Conservation (phyloP, 805 yeast species). For the Wickerhamomyces bisporus region DNA sequence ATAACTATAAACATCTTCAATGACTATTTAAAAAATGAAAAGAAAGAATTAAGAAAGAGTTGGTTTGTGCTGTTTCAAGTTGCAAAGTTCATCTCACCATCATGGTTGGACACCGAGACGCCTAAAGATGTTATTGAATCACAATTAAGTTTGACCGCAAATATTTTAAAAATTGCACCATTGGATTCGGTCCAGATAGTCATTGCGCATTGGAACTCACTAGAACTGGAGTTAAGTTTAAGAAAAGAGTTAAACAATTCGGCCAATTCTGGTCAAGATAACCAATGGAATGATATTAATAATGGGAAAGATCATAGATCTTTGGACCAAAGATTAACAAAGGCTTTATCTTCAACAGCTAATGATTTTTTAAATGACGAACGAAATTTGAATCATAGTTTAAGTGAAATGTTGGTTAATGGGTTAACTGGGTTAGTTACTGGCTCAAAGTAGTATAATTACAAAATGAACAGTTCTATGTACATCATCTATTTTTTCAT, state of each 20-base stretch:
- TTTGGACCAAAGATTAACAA: constrained; percentile 18
- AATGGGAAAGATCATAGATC: constrained; percentile 3
- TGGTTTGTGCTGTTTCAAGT: constrained; percentile 79
- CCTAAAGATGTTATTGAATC: constrained; percentile 35
- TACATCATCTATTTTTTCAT: neutral
- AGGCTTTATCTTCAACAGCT: constrained; percentile 19
- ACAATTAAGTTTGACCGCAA: constrained; percentile 52
- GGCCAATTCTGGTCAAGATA: neutral
- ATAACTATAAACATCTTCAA: constrained; percentile 33
- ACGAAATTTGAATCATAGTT: constrained; percentile 29
- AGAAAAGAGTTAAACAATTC: constrained; percentile 11
- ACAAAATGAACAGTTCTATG: too few species aligned
- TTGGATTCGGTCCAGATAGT: constrained; percentile 50
- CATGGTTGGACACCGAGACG: constrained; percentile 34
- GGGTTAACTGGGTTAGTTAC: constrained; percentile 48
- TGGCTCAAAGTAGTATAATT: constrained; percentile 23
- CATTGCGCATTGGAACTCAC: constrained; percentile 56
- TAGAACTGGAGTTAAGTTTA: constrained; percentile 37
- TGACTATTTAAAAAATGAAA: constrained; percentile 15
- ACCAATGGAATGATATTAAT: neutral
- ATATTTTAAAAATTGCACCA: constrained; percentile 47
- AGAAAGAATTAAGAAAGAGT: constrained; percentile 21
- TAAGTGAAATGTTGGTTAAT: constrained; percentile 28
- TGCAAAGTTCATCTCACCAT: constrained; percentile 50
- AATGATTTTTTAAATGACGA: constrained; percentile 16